These are phyloP conservation scores for Aspergillus ruber DNA, from an alignment of 2,329 filamentous ascomycete species.

Conservation along the genomic window DNA sequence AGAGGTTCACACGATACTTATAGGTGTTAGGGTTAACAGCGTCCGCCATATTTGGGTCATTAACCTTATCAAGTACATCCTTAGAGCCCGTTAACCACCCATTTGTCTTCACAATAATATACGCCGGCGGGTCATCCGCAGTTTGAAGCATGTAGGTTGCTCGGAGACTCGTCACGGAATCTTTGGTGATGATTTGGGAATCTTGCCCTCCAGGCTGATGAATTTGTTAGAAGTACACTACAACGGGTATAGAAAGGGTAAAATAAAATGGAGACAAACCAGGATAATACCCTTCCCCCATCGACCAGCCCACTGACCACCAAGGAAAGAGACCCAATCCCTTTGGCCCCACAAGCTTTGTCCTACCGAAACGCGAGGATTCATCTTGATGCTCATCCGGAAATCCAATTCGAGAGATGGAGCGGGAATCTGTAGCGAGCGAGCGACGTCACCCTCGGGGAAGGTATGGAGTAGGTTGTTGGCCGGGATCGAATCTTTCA, in stretches of 20 bases:
- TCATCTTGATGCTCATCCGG: slow-evolving; percentile 48
- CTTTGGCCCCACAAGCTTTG: slow-evolving; percentile 43
- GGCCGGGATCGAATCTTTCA: slow-evolving; percentile 48
- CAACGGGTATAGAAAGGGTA: neutral
- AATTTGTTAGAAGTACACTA: slow-evolving; percentile 5
- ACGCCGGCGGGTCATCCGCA: slow-evolving; percentile 45
- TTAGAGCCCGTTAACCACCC: slow-evolving; percentile 46
- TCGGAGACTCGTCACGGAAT: slow-evolving; percentile 40
- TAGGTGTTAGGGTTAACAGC: slow-evolving; percentile 44
- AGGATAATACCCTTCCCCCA: slow-evolving; percentile 48
- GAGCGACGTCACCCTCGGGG: slow-evolving; percentile 44
- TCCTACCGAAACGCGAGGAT: slow-evolving; percentile 45
- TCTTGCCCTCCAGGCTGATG: slow-evolving; percentile 45
- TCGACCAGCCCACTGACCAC: slow-evolving; percentile 47
- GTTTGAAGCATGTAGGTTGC: slow-evolving; percentile 46
- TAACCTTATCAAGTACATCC: slow-evolving; percentile 44
- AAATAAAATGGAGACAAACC: slow-evolving; percentile 28
- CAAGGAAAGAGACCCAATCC: slow-evolving; percentile 47
- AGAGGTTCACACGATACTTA: slow-evolving; percentile 43
- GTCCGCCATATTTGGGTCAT: slow-evolving; percentile 39
- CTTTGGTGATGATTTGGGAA: slow-evolving; percentile 44
- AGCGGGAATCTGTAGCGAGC: slow-evolving; percentile 42
- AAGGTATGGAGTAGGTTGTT: slow-evolving; percentile 47
- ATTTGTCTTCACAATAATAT: slow-evolving; percentile 41
- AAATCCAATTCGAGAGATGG: slow-evolving; percentile 47